Base-by-base conservation (phyloP, 306 rosid genomes). In the Spatholobus suberectus region DNA sequence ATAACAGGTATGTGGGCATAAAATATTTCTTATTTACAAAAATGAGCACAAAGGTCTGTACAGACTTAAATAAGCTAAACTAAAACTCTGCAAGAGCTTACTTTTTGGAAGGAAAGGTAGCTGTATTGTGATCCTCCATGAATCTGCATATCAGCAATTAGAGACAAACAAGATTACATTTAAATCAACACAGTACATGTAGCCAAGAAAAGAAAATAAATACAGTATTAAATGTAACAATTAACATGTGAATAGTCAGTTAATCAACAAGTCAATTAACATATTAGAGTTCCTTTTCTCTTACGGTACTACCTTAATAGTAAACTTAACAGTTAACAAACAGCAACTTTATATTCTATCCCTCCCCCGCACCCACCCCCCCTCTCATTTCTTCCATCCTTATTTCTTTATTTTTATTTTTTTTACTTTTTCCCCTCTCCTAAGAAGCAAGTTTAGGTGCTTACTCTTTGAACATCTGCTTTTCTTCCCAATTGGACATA, bases 111-210 rank as follows among this genome's bases (percentile, higher is more conserved):
- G 98, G 94, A 83, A 96, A 96, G 4, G 99, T 96, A 67, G 98
- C 97, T 29, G 98, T 96, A 86, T 96, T 94, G 86, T 94, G 99
- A 83, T 96, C 99, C 88, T 96, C 99, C 98, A 96, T 96, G 83
- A 96, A 96, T 84, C 99, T 96, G 92, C 71, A 83, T 52, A 84
- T 23, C 67, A 84, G 32, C 29, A 75, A 65, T 17, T 15, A 32
- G 43, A 66, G 58, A 41, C 24, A 70, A 75, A 62, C 24, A 13
- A 54, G 38, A 58, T 71, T 79, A 26, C 18, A 70, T 59, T 52
- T 58, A 75, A 21, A 18, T 20, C n/a, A 20, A 69, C 73, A 67
- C 49, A 6, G 13, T 65, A 67, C 7, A 32, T 35, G 27, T 1
- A 66, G 14, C 26, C 29, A 15, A 65, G 21, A 34, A 34, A 15